Conservation (phyloP, 225 moss, liverwort and hornwort genomes). For the Ulota crispa region DNA sequence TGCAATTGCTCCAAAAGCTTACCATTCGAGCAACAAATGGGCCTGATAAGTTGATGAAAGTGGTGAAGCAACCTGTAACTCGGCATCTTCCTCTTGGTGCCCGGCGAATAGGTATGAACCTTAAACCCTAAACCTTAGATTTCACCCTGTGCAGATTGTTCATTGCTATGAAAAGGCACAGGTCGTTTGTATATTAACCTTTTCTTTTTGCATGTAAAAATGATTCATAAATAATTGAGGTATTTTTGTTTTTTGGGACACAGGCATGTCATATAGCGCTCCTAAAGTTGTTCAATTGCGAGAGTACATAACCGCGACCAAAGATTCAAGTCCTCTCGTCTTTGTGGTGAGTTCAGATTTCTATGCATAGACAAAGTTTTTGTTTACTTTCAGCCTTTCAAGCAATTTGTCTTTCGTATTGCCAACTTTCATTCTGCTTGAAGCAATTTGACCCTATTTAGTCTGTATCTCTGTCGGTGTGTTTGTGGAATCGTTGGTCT, state of each 20-base stretch:
- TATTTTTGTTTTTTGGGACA: background rate
- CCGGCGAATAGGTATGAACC: constrained; percentile 70
- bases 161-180: background rate
- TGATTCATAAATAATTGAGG: background rate
- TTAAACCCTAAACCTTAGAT: background rate
- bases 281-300: constrained; percentile 94
- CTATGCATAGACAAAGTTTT: background rate
- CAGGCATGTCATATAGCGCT: constrained; percentile 98
- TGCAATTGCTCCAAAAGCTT: constrained; percentile 86
- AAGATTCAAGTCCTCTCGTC: constrained; percentile 52
- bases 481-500: background rate
- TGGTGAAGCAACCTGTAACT: constrained; percentile 98
- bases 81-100: constrained; percentile 88
- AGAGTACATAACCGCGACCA: constrained; percentile 63
- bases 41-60: constrained; percentile 85
- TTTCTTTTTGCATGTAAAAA: background rate
- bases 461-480: background rate
- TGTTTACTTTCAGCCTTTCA: background rate
- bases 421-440: background rate
- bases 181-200: background rate
- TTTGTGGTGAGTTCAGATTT: constrained; percentile 71
- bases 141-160: background rate
- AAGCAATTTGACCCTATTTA: background rate
- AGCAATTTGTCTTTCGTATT: background rate
- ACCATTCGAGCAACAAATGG: constrained; percentile 92